Conservation (phyloP, 2,329 filamentous ascomycete species). For the Cytospora leucostoma region DNA sequence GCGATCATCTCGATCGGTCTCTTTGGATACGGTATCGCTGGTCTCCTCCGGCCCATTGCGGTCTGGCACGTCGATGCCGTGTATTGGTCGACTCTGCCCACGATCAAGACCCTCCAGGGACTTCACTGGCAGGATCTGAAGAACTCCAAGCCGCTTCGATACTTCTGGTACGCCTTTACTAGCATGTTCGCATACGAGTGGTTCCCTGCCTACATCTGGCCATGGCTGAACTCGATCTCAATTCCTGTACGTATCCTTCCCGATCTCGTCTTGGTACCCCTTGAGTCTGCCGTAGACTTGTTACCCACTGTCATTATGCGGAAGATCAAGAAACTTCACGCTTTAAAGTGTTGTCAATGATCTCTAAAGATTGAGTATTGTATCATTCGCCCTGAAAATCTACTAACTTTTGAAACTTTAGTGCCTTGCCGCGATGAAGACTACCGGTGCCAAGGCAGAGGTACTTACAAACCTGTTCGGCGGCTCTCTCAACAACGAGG, state of each 20-base stretch:
- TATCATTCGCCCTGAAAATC: rapidly evolving
- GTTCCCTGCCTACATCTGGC: constrained; percentile 56
- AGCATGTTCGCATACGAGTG: constrained; percentile 55
- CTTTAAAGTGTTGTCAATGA: neutral
- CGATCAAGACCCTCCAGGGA: constrained; percentile 55
- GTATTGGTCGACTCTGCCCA: constrained; percentile 56
- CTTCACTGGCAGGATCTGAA: constrained; percentile 55
- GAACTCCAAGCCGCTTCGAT: constrained; percentile 51
- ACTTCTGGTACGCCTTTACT: constrained; percentile 53
- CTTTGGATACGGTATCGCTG: constrained; percentile 57
- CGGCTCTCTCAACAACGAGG: constrained; percentile 54
- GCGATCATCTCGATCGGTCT: constrained; percentile 55
- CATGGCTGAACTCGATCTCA: constrained; percentile 57
- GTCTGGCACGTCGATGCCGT: constrained; percentile 60
- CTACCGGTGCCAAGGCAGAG: constrained; percentile 47
- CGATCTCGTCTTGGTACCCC: too few species aligned
- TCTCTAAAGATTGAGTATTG: neutral
- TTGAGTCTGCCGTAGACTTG: neutral
- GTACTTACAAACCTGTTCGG: constrained; percentile 53
- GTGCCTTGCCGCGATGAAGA: constrained; percentile 54
- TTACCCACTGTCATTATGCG: neutral
- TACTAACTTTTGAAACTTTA: neutral
- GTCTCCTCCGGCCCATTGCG: constrained; percentile 53
- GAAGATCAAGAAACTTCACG: neutral
- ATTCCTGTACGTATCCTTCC: constrained; percentile 39